Evolutionary conservation across 352 stramenopile genomes (phyloP).

Genomic region (Globisporangium barbulae): DNA sequence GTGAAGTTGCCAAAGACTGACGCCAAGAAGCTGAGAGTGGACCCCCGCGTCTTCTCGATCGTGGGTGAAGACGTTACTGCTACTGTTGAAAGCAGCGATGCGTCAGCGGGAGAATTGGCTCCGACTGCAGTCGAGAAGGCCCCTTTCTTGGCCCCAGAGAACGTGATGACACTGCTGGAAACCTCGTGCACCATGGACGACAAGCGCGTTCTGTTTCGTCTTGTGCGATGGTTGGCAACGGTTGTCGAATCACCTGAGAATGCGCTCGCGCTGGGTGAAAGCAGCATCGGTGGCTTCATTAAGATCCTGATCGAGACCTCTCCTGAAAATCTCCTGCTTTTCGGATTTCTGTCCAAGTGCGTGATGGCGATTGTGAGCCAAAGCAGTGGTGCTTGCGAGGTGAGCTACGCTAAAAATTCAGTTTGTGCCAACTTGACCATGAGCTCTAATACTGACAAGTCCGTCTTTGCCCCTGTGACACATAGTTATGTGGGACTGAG

Average conservation of each 20-base stretch:
- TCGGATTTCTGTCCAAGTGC: slow-evolving; percentile 45
- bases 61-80: background rate
- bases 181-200: slow-evolving; percentile 8
- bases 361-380: slow-evolving; percentile 34
- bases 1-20: background rate
- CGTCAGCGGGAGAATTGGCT: background rate
- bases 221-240: slow-evolving; percentile 48
- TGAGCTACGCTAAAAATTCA: slow-evolving; percentile 23
- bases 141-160: slow-evolving; percentile 33
- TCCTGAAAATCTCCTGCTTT: slow-evolving; percentile 24
- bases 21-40: background rate
- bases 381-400: slow-evolving; percentile 39
- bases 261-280: slow-evolving; percentile 37
- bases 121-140: slow-evolving; percentile 13
- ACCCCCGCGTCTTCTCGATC: slow-evolving; percentile 22
- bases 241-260: slow-evolving; percentile 40
- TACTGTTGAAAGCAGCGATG: background rate
- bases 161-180: slow-evolving; percentile 36
- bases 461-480: background rate
- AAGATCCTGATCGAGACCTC: slow-evolving; percentile 32
- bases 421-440: background rate
- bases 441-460: background rate
- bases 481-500: slow-evolving; percentile 32
- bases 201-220: slow-evolving; percentile 32
- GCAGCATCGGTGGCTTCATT: slow-evolving; percentile 24